phyloP scores from a whole-genome alignment of 176 grass and related monocot genomes.

The Thalia dealbata region DNA sequence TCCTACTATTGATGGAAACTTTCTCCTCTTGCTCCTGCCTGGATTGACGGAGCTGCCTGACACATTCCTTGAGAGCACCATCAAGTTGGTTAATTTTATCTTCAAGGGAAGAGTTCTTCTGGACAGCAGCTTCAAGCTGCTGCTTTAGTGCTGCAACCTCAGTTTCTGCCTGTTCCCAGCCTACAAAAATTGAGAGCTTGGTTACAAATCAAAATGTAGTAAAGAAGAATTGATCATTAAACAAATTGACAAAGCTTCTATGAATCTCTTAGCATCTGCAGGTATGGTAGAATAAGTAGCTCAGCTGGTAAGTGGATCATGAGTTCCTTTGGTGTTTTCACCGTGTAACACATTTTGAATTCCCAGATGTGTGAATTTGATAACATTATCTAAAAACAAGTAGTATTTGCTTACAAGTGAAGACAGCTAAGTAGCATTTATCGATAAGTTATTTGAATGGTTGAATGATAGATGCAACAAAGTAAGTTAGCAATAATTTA shows the following conservation, averaged over 20 bases:
- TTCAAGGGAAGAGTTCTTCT: constrained; percentile 57
- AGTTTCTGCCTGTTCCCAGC: constrained; percentile 89
- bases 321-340: not conserved
- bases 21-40: constrained; percentile 77
- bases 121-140: constrained; percentile 55
- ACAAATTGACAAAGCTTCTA: not conserved
- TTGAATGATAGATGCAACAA: too few species aligned
- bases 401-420: too few species aligned
- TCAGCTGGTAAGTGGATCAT: not conserved
- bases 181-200: constrained; percentile 25
- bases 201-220: not conserved
- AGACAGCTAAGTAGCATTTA: too few species aligned
- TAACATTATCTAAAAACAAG: not conserved
- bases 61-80: constrained; percentile 85
- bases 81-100: constrained; percentile 70
- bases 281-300: too few species aligned
- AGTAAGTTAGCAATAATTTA: too few species aligned
- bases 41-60: constrained; percentile 76
- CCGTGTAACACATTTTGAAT: not conserved
- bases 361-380: not conserved
- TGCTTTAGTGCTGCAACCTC: constrained; percentile 66
- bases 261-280: not conserved
- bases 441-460: too few species aligned
- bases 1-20: constrained; percentile 41
- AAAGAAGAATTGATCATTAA: not conserved